phyloP scores from a whole-genome alignment of 1,284 basidiomycete species.

The Thecaphora frezii region DNA sequence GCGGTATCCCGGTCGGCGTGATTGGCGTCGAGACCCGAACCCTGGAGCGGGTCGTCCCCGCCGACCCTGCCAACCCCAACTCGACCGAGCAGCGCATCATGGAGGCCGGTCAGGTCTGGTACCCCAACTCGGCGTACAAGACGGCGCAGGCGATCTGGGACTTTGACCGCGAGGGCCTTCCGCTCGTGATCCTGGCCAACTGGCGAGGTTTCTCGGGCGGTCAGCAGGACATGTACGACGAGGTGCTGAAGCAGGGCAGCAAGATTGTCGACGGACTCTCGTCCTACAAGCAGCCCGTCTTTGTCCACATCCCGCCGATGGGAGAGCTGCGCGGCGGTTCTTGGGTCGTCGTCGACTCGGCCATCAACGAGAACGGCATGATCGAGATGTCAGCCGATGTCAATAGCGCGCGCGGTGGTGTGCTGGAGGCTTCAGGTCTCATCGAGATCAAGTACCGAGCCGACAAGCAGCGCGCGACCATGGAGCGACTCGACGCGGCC shows the following conservation, averaged over 20 bases:
- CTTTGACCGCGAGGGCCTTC: slow-evolving; percentile 93
- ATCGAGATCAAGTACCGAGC: slow-evolving; percentile 67
- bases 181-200: slow-evolving; percentile 98
- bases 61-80: slow-evolving; percentile 96
- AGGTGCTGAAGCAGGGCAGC: slow-evolving; percentile 60
- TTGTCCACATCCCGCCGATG: slow-evolving; percentile 97
- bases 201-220: slow-evolving; percentile 99
- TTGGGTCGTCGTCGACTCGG: slow-evolving; percentile 98
- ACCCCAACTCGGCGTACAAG: slow-evolving; percentile 99
- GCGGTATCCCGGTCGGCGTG: slow-evolving; percentile 94
- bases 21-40: slow-evolving; percentile 98
- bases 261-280: slow-evolving; percentile 94
- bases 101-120: slow-evolving; percentile 99
- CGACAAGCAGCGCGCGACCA: slow-evolving; percentile 82
- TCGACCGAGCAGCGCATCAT: slow-evolving; percentile 97
- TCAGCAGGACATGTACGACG: slow-evolving; percentile 85
- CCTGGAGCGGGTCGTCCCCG: slow-evolving; percentile 93
- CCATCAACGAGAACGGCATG: slow-evolving; percentile 86
- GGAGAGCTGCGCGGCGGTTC: slow-evolving; percentile 98
- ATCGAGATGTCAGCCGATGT: slow-evolving; percentile 91
- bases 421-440: slow-evolving; percentile 91
- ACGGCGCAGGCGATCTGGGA: slow-evolving; percentile 99
- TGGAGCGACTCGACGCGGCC: slow-evolving; percentile 87
- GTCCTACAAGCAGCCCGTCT: slow-evolving; percentile 96
- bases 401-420: slow-evolving; percentile 85